phyloP scores from a whole-genome alignment of 169 alveolate species.

The Blepharisma undulans region DNA sequence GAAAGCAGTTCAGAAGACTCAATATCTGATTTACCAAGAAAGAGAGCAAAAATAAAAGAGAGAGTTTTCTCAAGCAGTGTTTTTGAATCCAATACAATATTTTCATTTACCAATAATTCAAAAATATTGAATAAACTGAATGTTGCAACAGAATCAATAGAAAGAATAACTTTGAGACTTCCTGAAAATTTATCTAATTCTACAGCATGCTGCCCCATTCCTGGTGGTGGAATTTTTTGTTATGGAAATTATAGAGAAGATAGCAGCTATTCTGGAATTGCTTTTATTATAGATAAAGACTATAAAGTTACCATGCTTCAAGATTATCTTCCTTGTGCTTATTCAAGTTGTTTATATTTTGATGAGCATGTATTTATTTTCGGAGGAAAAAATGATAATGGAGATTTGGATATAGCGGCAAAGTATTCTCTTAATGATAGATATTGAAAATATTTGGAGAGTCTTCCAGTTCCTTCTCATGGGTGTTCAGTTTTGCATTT shows the following conservation, averaged over 20 bases:
- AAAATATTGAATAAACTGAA: neutral
- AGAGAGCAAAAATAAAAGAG: too few relatives aligned
- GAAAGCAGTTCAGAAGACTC: too few relatives aligned
- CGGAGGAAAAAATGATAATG: neutral
- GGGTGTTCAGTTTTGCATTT: neutral
- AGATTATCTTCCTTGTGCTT: neutral
- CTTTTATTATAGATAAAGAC: neutral
- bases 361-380: neutral
- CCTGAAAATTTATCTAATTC: neutral
- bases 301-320: neutral
- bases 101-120: neutral
- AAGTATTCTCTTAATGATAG: neutral
- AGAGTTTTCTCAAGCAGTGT: too few relatives aligned
- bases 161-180: too few relatives aligned
- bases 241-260: neutral
- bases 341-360: neutral
- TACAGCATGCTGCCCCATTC: neutral
- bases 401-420: neutral
- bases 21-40: too few relatives aligned
- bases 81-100: neutral
- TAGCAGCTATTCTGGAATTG: neutral
- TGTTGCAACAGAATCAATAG: neutral
- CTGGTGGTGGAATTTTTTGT: neutral
- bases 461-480: neutral
- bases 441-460: neutral